phyloP scores from a whole-genome alignment of 148 eudicot genomes.

The Cornus florida region DNA sequence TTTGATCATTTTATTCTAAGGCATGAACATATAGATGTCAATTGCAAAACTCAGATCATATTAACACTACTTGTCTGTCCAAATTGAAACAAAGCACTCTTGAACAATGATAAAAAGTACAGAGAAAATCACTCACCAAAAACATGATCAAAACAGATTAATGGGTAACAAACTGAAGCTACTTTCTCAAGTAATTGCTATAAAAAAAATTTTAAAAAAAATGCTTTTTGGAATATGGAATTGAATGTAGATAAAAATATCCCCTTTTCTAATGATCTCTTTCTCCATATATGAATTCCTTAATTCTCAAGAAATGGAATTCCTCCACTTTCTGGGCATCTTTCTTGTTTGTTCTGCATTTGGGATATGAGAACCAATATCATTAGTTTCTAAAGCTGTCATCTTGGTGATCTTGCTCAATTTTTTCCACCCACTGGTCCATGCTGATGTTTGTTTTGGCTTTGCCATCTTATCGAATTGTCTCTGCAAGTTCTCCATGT shows the following conservation, averaged over 20 bases:
- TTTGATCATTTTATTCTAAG: no score
- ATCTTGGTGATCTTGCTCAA: constrained; percentile 71
- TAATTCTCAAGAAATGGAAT: constrained; percentile 71
- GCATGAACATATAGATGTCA: no score
- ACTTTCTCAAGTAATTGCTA: no score
- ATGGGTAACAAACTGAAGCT: no score
- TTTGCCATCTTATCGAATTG: constrained; percentile 71
- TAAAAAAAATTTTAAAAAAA: background rate
- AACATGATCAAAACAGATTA: background rate
- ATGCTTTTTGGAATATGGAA: background rate
- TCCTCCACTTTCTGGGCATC: constrained; percentile 89
- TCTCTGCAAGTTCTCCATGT: constrained; percentile 73
- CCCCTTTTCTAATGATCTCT: background rate
- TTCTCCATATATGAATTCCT: background rate
- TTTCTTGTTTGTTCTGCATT: constrained; percentile 44
- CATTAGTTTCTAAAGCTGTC: constrained; percentile 42
- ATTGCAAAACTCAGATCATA: no score
- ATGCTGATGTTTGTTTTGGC: constrained; percentile 74
- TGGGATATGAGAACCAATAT: constrained; percentile 43
- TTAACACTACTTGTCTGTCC: no score
- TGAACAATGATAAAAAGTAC: background rate
- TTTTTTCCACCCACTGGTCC: constrained; percentile 93
- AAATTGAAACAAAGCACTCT: no score
- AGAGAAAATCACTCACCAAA: background rate
- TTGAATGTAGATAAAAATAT: background rate